Evolutionary conservation across 2,329 filamentous ascomycete genomes (phyloP).

Genomic region (Rhinocladiella similis): DNA sequence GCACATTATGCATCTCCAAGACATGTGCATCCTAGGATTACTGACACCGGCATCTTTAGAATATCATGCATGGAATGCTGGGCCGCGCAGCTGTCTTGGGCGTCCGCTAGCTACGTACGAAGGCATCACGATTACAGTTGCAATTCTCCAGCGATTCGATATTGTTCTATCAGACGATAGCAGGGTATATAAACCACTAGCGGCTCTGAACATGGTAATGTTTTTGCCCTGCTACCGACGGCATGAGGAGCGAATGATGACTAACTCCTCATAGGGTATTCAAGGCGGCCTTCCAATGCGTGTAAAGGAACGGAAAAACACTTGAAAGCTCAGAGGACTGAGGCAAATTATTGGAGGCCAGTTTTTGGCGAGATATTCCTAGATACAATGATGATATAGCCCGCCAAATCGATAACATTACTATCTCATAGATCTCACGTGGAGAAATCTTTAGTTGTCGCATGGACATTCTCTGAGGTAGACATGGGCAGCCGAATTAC

Average conservation of each 20-base stretch:
- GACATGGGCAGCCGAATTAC: no score
- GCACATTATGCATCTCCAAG: not conserved
- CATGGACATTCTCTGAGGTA: no score
- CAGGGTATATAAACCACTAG: slow-evolving; percentile 13
- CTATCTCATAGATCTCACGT: no score
- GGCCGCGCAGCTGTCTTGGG: slow-evolving; percentile 19
- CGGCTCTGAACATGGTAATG: slow-evolving; percentile 18
- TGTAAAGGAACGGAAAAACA: slow-evolving; percentile 2
- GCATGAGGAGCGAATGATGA: not conserved
- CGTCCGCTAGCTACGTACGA: slow-evolving; percentile 19
- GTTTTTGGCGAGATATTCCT: not conserved
- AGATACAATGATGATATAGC: not conserved
- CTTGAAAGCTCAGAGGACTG: not conserved
- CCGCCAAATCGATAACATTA: not conserved
- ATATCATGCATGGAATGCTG: slow-evolving; percentile 21
- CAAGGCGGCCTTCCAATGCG: slow-evolving; percentile 12
- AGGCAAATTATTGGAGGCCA: not conserved
- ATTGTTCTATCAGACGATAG: slow-evolving; percentile 14
- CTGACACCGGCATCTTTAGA: not conserved
- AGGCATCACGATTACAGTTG: slow-evolving; percentile 14
- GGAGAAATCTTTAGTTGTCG: no score
- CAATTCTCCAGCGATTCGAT: slow-evolving; percentile 19
- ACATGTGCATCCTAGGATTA: no score
- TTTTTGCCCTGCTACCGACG: not conserved
- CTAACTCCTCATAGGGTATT: slow-evolving; percentile 5